A percentile compares a stretch with the other conserved stretches of the same genome.
phyloP scores from a whole-genome alignment of 2,329 filamentous ascomycete genomes.

The Zymoseptoria ardabiliae region DNA sequence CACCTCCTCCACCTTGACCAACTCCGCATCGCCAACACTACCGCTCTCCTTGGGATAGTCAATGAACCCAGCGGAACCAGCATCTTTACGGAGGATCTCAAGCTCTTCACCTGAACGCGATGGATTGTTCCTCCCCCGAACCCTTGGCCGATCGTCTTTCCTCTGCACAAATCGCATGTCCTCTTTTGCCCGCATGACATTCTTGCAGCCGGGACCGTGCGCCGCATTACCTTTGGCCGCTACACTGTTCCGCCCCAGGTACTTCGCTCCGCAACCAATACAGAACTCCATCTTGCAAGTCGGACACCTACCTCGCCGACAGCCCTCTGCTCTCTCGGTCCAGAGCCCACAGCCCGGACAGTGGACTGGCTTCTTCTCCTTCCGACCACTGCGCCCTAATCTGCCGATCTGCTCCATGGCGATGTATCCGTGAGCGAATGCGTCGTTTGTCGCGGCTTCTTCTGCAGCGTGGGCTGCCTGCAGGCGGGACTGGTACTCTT shows the following conservation, averaged over 20 bases:
- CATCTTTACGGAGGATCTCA: neutral
- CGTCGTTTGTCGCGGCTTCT: neutral
- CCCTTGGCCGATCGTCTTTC: neutral
- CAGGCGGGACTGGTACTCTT: neutral
- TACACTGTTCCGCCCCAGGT: neutral
- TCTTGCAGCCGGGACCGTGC: neutral
- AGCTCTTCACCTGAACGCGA: neutral
- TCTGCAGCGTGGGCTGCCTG: neutral
- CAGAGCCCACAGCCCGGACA: constrained; percentile 1
- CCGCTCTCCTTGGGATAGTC: neutral
- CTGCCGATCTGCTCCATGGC: neutral
- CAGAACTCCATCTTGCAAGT: constrained; percentile 1
- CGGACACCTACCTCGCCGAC: neutral
- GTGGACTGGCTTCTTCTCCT: neutral
- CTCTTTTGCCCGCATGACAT: neutral
- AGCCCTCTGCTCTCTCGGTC: neutral
- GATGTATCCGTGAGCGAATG: neutral
- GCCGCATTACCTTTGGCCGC: neutral
- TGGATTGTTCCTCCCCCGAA: neutral
- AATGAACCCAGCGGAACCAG: neutral
- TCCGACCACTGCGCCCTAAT: neutral
- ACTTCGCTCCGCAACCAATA: neutral
- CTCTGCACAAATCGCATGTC: neutral
- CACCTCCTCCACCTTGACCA: neutral
- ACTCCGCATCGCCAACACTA: neutral